A percentile compares a stretch with the other conserved stretches of the same genome.
These are phyloP conservation scores for Xylariaceae sp. DNA, from an alignment of 2,329 filamentous ascomycete species.

Conservation along the genomic window DNA sequence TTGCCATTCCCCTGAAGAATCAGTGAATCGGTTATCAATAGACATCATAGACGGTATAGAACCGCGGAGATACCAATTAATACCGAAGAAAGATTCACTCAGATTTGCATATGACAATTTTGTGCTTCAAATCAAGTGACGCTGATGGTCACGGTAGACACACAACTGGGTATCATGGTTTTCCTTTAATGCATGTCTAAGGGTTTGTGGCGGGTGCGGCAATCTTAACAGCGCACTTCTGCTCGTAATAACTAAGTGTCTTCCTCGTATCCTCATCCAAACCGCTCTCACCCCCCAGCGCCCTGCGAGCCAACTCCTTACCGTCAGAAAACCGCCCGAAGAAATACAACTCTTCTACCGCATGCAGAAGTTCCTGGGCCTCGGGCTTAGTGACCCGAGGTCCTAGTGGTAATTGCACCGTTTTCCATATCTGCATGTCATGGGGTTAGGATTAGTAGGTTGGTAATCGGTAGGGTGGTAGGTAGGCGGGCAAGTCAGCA, in stretches of 20 bases:
- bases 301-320: conserved; percentile 35
- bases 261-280: conserved; percentile 43
- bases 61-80: conserved; percentile 9
- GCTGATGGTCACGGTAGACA: no score
- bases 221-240: conserved; percentile 40
- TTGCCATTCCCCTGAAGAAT: no score
- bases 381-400: conserved; percentile 41
- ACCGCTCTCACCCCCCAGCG: conserved; percentile 30
- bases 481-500: no score
- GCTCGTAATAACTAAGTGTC: conserved; percentile 40
- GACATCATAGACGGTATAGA: conserved; percentile 10
- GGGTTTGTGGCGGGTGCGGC: no score
- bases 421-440: conserved; percentile 44
- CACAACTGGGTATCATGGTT: neutral
- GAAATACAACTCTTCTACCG: conserved; percentile 57
- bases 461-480: neutral
- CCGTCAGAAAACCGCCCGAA: conserved; percentile 45
- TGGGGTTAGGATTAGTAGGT: no score
- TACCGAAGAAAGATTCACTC: no score
- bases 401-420: conserved; percentile 39
- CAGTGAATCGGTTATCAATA: conserved; percentile 2
- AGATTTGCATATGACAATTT: no score
- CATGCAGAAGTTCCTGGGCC: conserved; percentile 49
- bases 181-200: neutral
- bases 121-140: no score